Base-by-base conservation (phyloP, 2,329 filamentous ascomycete species). In the Aspergillus sp. region DNA sequence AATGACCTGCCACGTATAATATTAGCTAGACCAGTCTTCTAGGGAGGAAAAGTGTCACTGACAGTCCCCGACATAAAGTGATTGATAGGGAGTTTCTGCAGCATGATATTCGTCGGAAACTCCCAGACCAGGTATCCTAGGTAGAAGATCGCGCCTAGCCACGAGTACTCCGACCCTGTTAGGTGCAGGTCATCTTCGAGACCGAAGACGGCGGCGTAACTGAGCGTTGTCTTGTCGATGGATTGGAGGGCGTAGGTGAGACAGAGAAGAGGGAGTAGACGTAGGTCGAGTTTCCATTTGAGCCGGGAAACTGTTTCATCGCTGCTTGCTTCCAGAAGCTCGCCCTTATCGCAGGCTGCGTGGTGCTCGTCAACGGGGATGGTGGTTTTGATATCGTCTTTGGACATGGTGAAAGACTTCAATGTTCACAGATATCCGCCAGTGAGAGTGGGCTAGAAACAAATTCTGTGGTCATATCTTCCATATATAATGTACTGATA, bases 181-280 rank as follows among this genome's bases (percentile, higher is more conserved):
- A 79, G 66, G 7, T 66, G 55, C 12, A 77, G 66, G 39, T 77
- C 73, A 57, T 83, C 78, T 73, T 80, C 80, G 35, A 82, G 49
- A 14, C 82, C 70, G 45, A 85, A 85, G 24, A 77, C 73, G 3
- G 83, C 83, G 48, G 83, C 76, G 62, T 76, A 80, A 45, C 77
- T 64, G 39, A 82, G 73, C 0, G 64, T 71, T 1, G 64, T 65
- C n/a, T 55, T 52, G 39, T 52, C 37, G 49, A 52, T 43, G 8
- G 37, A 52, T 15, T 52, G 49, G n/a, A 52, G 15, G 15, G 49
- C 49, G 17, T 52, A 52, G 3, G 37, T 52, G 6, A 52, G 37
- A n/a, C 49, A 43, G 1, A 52, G 49, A 15, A 52, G 49, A 2
- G 37, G 49, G 1, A 52, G 37, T 8, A 43, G 49, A 17, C 49